These are phyloP conservation scores for Ophiocordyceps sinensis DNA, from an alignment of 2,329 filamentous ascomycete species.

Conservation along the genomic window DNA sequence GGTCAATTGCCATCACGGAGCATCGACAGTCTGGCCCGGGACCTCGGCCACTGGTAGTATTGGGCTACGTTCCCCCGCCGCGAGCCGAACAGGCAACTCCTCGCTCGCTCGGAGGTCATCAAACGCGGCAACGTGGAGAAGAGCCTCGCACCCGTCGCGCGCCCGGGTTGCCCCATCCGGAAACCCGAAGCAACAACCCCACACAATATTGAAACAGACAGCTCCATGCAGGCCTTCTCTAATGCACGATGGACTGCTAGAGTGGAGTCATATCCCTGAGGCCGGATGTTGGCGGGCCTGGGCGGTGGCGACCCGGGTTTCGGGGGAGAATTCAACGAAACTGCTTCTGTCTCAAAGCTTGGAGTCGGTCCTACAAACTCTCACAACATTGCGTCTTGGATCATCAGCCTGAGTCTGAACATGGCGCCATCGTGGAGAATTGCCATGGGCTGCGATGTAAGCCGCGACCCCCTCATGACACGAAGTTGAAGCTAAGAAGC, in stretches of 20 bases:
- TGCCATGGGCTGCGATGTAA: conserved; percentile 39
- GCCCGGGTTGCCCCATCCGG: neutral
- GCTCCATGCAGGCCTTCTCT: no score
- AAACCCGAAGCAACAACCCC: neutral
- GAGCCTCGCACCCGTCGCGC: neutral
- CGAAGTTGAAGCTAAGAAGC: neutral
- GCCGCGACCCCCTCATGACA: conserved; percentile 7
- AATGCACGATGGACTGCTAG: neutral
- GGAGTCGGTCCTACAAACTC: neutral
- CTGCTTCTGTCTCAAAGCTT: neutral
- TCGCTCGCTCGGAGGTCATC: neutral
- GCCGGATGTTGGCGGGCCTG: neutral
- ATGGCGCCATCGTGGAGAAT: conserved; percentile 38
- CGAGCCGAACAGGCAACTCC: neutral
- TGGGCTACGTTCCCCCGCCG: neutral
- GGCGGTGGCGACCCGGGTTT: neutral
- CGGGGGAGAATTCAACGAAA: conserved; percentile 3
- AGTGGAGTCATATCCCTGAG: neutral
- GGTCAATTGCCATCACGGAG: neutral
- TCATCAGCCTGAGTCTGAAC: neutral
- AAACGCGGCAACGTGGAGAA: neutral
- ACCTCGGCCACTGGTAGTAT: neutral
- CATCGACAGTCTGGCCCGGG: neutral
- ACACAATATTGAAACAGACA: neutral
- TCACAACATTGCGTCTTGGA: no score